Percentiles rank a stretch among this genome's conserved stretches.
Conservation (phyloP, 2,329 filamentous ascomycete species). For the Aquanectria penicillioides region DNA sequence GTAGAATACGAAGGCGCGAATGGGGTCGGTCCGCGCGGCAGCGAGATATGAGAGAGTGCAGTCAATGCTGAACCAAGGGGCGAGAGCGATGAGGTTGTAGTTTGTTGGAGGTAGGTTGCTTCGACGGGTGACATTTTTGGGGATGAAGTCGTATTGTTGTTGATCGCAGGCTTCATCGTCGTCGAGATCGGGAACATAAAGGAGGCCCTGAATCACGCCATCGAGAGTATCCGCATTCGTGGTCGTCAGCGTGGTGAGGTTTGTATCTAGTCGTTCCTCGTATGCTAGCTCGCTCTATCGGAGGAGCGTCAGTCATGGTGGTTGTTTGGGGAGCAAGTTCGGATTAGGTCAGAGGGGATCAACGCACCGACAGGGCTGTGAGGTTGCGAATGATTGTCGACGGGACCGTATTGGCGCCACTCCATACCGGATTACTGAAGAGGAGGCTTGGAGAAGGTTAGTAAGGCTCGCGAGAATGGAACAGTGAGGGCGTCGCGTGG, state of each 20-base stretch:
- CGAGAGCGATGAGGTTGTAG: constrained; percentile 82
- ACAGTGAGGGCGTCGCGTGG: background rate
- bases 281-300: constrained; percentile 60
- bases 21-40: constrained; percentile 65
- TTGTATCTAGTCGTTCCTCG: constrained; percentile 60
- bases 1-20: constrained; percentile 73
- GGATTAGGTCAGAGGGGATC: background rate
- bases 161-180: constrained; percentile 69
- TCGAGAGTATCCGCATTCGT: constrained; percentile 69
- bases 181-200: constrained; percentile 83
- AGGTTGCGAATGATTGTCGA: constrained; percentile 67
- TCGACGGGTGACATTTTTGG: constrained; percentile 77
- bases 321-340: background rate
- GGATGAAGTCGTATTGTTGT: constrained; percentile 72
- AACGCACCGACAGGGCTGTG: constrained; percentile 64
- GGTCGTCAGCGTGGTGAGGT: constrained; percentile 80
- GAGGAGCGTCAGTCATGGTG: constrained; percentile 30
- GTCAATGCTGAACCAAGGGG: constrained; percentile 81
- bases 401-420: constrained; percentile 58
- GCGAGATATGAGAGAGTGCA: constrained; percentile 81
- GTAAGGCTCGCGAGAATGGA: constrained; percentile 5
- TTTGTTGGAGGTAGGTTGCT: constrained; percentile 74
- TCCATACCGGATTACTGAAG: constrained; percentile 68
- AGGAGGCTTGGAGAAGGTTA: constrained; percentile 58
- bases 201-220: constrained; percentile 76